phyloP scores from a whole-genome alignment of 179 eudicot genomes.

The Dionaea muscipula region DNA sequence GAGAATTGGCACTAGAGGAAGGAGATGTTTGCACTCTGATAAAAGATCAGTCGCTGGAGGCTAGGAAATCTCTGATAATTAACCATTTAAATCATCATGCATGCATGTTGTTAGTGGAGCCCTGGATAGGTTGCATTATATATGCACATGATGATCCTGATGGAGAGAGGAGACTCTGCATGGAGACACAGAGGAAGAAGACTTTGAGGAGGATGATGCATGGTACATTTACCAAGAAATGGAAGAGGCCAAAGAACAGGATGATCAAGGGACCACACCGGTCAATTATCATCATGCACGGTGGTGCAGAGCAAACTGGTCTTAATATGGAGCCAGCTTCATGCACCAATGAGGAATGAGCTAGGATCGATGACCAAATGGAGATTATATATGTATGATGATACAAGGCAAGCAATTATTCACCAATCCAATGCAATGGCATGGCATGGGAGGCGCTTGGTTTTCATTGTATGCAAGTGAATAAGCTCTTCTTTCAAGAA shows the following conservation, averaged over 20 bases:
- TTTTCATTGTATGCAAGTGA: conserved; percentile 22
- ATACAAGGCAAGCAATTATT: conserved; percentile 20
- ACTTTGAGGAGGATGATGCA: conserved; percentile 84
- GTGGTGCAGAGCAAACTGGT: conserved; percentile 35
- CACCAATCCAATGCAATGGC: conserved; percentile 17
- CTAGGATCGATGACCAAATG: conserved; percentile 24
- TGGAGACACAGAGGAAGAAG: conserved; percentile 86
- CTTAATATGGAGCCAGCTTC: conserved; percentile 43
- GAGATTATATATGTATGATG: conserved; percentile 26
- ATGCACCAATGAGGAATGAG: conserved; percentile 30
- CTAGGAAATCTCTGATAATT: conserved; percentile 55
- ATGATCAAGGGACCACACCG: conserved; percentile 47
- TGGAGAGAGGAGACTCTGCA: conserved; percentile 63
- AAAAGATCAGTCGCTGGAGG: conserved; percentile 75
- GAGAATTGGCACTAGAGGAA: conserved; percentile 76
- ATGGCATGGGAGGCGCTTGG: conserved; percentile 25
- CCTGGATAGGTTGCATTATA: conserved; percentile 89
- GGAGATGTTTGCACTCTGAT: conserved; percentile 84
- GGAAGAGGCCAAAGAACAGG: conserved; percentile 78
- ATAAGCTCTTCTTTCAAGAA: conserved; percentile 35
- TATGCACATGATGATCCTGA: conserved; percentile 81
- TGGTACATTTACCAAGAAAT: conserved; percentile 71
- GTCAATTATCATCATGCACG: conserved; percentile 52
- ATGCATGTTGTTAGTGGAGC: conserved; percentile 97
- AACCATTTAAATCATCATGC: no score